Conservation (phyloP, 2,329 filamentous ascomycete species). For the Ramularia collo-cygni region DNA sequence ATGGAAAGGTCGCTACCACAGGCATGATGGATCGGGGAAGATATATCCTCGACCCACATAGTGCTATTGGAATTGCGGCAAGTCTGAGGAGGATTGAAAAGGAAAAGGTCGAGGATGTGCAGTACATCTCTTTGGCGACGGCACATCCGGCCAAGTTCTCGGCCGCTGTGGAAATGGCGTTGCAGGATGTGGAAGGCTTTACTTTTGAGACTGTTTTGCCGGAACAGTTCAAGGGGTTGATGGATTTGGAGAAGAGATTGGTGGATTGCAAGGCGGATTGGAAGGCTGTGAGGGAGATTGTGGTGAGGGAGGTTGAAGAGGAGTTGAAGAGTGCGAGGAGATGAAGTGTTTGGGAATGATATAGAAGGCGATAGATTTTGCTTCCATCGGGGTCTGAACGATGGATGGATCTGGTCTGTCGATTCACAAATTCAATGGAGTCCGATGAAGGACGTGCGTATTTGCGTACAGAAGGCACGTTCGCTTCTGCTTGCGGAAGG, state of each 20-base stretch:
- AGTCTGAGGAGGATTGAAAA: slow-evolving; percentile 61
- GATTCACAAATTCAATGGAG: too few relatives aligned
- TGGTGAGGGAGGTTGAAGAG: slow-evolving; percentile 62
- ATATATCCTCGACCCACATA: slow-evolving; percentile 90
- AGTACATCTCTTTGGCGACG: slow-evolving; percentile 81
- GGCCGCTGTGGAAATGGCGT: slow-evolving; percentile 71
- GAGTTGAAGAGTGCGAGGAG: too few relatives aligned
- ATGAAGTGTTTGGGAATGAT: too few relatives aligned
- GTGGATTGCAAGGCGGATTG: slow-evolving; percentile 61
- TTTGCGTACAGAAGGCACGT: too few relatives aligned
- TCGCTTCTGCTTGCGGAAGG: too few relatives aligned
- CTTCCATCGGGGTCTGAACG: too few relatives aligned
- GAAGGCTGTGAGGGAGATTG: slow-evolving; percentile 67
- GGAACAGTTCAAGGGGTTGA: slow-evolving; percentile 71
- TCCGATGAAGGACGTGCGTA: too few relatives aligned
- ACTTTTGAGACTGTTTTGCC: slow-evolving; percentile 74
- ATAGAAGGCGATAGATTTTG: too few relatives aligned
- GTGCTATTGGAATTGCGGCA: slow-evolving; percentile 77
- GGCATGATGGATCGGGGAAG: slow-evolving; percentile 34
- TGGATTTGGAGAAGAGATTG: slow-evolving; percentile 67
- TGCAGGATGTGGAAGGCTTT: slow-evolving; percentile 65
- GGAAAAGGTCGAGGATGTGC: slow-evolving; percentile 37
- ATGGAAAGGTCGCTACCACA: slow-evolving; percentile 23
- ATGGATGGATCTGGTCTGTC: too few relatives aligned
- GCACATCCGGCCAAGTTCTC: slow-evolving; percentile 96